A percentile compares a stretch with the other conserved stretches of the same genome.
Evolutionary conservation across 208 protist species (phyloP).

Genomic region (Acanthamoeba triangularis): DNA sequence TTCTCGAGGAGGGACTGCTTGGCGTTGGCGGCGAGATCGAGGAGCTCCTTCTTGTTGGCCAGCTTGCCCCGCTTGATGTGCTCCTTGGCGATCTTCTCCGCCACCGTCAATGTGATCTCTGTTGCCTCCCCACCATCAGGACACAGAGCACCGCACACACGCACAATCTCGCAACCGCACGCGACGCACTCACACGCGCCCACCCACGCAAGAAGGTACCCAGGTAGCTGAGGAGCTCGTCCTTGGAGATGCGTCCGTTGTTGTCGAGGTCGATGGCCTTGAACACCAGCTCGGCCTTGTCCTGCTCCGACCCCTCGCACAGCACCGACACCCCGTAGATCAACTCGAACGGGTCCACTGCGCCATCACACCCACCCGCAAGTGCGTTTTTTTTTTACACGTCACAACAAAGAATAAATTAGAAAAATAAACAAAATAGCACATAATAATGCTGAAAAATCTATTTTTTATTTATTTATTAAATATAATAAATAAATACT

Average conservation of each 20-base stretch:
- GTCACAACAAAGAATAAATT: no score
- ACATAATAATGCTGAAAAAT: no score
- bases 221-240: conserved; percentile 60
- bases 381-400: no score
- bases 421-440: no score
- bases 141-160: neutral
- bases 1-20: neutral
- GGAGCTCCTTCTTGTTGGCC: conserved; percentile 63
- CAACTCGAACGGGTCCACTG: conserved; percentile 72
- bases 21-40: conserved; percentile 6
- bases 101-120: conserved; percentile 65
- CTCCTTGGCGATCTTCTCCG: conserved; percentile 74
- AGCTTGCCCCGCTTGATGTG: conserved; percentile 73
- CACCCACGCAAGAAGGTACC: neutral
- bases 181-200: no score
- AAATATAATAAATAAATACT: no score
- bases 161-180: neutral
- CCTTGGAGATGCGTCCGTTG: conserved; percentile 62
- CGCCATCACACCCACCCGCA: neutral
- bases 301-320: conserved; percentile 44
- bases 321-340: conserved; percentile 73
- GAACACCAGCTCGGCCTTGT: conserved; percentile 71
- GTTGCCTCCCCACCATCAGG: neutral
- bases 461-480: no score
- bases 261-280: conserved; percentile 72